Base-by-base conservation (phyloP, 2,329 filamentous ascomycete genomes). In the Phoma sp. region DNA sequence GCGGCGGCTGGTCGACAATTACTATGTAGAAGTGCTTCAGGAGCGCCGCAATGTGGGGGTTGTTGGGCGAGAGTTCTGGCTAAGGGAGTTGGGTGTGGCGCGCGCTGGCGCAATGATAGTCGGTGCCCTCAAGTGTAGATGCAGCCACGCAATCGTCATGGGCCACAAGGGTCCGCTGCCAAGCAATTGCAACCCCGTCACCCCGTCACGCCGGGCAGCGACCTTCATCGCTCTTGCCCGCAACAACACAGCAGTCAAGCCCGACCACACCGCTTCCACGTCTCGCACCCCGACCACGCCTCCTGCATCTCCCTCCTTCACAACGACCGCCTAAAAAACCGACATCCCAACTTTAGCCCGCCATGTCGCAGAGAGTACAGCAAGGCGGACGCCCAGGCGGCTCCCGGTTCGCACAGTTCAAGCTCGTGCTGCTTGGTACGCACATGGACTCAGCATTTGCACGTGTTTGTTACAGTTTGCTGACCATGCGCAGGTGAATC, bases 371-470 rank as follows among this genome's bases (percentile, higher is more conserved):
- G 77, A 87, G 92, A 86, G 86, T 87, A 80, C 87, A 83, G 86
- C 88, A 87, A 86, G 82, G 83, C 73, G 82, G 80, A 71, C 81
- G 86, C 63, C 83, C 84, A 57, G 83, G 83, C 7, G 84, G 72
- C 62, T 73, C 90, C 78, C 88, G 93, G 72, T 98, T 99, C 79
- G 93, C 95, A 70, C 95, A 99, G 84, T 99, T 99, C 82, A 99
- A 99, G 84, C 86, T 99, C 69, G 95, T 99, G 64, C 83, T 99
- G 73, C 84, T 99, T 63, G 95, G 95, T 98, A 85, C 66, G 89
- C 36, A 47, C 46, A 45, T 29, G 18, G 7, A 10, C 38, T 18
- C 18, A 4, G 24, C 32, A n/a, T 10, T 10, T 3, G 27, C 18
- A 14, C 29, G 37, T 29, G 23, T 13, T 29, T 22, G 13, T 33